Evolutionary conservation across 1,139 yeast species (phyloP).

Genomic region (Ogataea hybrid): DNA sequence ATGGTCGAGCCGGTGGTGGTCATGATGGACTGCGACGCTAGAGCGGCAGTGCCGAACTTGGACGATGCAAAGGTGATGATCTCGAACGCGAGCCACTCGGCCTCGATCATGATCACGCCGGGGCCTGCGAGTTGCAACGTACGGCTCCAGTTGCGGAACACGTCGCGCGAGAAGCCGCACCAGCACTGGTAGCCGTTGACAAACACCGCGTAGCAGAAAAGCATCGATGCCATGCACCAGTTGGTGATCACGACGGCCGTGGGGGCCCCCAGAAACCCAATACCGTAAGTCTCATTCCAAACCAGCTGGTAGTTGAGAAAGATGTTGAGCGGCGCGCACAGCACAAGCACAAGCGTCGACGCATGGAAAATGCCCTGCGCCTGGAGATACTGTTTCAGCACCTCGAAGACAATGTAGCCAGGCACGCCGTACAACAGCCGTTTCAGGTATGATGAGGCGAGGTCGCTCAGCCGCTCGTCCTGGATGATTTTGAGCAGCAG

Average conservation of each 20-base stretch:
- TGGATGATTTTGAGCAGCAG: constrained; percentile 50
- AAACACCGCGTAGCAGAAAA: constrained; percentile 45
- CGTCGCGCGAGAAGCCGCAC: constrained; percentile 44
- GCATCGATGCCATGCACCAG: constrained; percentile 59
- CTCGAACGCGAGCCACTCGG: constrained; percentile 71
- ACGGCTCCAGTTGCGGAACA: constrained; percentile 49
- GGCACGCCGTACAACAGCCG: constrained; percentile 63
- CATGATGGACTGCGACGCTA: constrained; percentile 74
- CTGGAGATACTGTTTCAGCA: constrained; percentile 68
- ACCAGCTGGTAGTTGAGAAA: constrained; percentile 61
- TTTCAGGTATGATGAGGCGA: constrained; percentile 58
- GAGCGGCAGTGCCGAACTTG: constrained; percentile 59
- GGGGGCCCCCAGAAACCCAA: constrained; percentile 78
- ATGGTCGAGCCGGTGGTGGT: constrained; percentile 66
- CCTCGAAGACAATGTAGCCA: constrained; percentile 70
- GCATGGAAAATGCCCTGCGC: constrained; percentile 82
- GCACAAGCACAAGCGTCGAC: constrained; percentile 61
- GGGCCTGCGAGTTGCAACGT: constrained; percentile 55
- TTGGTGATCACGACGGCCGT: constrained; percentile 68
- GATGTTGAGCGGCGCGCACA: constrained; percentile 74
- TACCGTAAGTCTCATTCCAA: constrained; percentile 54
- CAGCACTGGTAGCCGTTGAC: constrained; percentile 58
- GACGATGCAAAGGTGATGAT: constrained; percentile 61
- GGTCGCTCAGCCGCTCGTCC: constrained; percentile 44
- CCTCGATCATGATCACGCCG: constrained; percentile 64